Percentiles rank a stretch among this genome's conserved stretches.
Evolutionary conservation across 306 rosid genomes (phyloP).

Genomic region (Cucurbita argyrosperma): DNA sequence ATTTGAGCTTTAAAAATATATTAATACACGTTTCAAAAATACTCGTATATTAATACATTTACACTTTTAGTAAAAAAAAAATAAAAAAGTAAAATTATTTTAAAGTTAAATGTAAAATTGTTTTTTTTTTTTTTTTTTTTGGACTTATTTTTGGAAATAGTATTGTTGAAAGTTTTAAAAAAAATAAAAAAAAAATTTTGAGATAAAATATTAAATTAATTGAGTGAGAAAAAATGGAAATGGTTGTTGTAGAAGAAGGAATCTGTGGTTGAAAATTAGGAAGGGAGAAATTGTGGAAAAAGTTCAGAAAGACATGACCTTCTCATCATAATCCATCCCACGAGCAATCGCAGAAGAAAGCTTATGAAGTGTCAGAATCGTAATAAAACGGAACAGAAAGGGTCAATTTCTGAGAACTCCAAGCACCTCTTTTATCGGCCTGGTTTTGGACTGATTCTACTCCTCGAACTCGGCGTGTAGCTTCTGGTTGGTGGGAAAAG

Average conservation of each 20-base stretch:
- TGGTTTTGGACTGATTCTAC: not conserved
- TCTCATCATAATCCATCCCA: not conserved
- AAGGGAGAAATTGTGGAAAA: not conserved
- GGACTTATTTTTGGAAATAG: too few species aligned
- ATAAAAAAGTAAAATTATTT: too few species aligned
- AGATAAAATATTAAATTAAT: too few species aligned
- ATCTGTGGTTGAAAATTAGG: not conserved
- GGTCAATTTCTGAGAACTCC: not conserved
- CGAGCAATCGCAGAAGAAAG: not conserved
- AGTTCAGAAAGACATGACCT: not conserved
- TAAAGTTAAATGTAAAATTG: too few species aligned
- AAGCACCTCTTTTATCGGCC: conserved; percentile 6
- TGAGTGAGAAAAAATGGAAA: not conserved
- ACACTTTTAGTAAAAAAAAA: too few species aligned
- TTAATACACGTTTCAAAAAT: too few species aligned
- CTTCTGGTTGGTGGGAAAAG: conserved; percentile 1
- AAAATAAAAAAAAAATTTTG: too few species aligned
- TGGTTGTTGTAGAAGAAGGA: not conserved
- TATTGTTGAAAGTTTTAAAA: not conserved
- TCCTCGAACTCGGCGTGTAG: conserved; percentile 5
- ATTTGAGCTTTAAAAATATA: too few species aligned
- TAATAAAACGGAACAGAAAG: not conserved
- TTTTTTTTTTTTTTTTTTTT: too few species aligned
- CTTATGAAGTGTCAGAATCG: conserved; percentile 8
- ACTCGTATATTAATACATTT: too few species aligned